Conservation (phyloP, 257 asterid genomes). For the Solanum chiquidenum region DNA sequence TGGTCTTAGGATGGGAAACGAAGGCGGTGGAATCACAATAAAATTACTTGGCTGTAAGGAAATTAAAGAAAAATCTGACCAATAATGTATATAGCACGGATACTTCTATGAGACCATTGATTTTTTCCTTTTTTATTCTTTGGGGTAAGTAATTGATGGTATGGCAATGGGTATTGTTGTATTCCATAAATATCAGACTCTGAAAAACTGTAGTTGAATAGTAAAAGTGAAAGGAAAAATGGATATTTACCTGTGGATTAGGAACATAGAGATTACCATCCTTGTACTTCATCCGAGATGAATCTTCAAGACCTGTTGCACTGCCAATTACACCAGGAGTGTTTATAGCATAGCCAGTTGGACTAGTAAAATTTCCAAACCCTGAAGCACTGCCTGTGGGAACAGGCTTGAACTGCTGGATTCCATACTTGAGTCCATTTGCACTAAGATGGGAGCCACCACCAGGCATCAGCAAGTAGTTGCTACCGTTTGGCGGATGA, state of each 20-base stretch:
- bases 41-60: not conserved
- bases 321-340: slow-evolving; percentile 73
- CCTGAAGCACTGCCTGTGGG: slow-evolving; percentile 66
- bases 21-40: not conserved
- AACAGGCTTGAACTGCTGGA: slow-evolving; percentile 80
- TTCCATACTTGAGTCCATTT: slow-evolving; percentile 68
- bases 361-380: slow-evolving; percentile 67
- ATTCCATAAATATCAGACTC: not conserved
- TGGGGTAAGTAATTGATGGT: not conserved
- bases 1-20: not conserved
- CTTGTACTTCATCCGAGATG: slow-evolving; percentile 79
- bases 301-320: slow-evolving; percentile 73
- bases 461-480: slow-evolving; percentile 82
- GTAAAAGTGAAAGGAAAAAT: not conserved
- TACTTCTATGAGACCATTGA: not conserved
- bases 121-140: not conserved
- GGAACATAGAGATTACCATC: slow-evolving; percentile 65
- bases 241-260: slow-evolving; percentile 65
- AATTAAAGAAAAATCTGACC: not conserved
- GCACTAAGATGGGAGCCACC: slow-evolving; percentile 60
- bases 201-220: not conserved
- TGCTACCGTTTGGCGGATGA: slow-evolving; percentile 88
- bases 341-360: slow-evolving; percentile 73
- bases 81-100: not conserved
- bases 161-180: not conserved